Evolutionary conservation across 1,284 basidiomycete genomes (phyloP).

Genomic region (Cutaneotrichosporon spelunceum): DNA sequence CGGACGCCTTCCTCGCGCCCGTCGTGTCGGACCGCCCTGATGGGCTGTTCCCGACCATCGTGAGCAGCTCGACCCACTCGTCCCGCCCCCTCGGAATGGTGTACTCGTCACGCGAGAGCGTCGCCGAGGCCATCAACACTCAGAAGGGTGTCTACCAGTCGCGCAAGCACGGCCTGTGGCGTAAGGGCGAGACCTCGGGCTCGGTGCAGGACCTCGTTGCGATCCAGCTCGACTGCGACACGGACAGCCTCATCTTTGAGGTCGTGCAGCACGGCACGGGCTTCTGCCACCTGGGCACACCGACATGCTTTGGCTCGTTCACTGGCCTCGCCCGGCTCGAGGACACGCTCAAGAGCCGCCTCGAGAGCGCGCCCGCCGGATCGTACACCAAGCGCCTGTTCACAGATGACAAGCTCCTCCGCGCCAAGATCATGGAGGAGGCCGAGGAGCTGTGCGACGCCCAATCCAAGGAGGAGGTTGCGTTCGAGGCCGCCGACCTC

Average conservation of each 20-base stretch:
- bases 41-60: conserved; percentile 87
- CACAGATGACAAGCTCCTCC: conserved; percentile 72
- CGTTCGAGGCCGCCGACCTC: conserved; percentile 94
- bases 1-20: conserved; percentile 78
- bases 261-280: conserved; percentile 87
- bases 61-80: conserved; percentile 65
- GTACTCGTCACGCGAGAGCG: conserved; percentile 88
- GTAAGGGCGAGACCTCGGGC: conserved; percentile 94
- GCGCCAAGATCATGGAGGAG: conserved; percentile 96
- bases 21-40: conserved; percentile 84
- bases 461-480: conserved; percentile 74
- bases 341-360: conserved; percentile 69
- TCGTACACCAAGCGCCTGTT: conserved; percentile 92
- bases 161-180: conserved; percentile 92
- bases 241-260: conserved; percentile 84
- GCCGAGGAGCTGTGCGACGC: conserved; percentile 93
- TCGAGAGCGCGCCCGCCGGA: conserved; percentile 74
- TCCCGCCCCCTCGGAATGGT: conserved; percentile 86
- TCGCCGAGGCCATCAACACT: conserved; percentile 80
- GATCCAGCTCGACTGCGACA: conserved; percentile 88
- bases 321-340: conserved; percentile 80
- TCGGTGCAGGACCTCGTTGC: conserved; percentile 83
- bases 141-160: conserved; percentile 96
- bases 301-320: conserved; percentile 75
- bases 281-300: conserved; percentile 86